Evolutionary conservation across 768 basidiomycete species (phyloP), one percentile per base, ranked within the genome.

Genomic region (Mycena kentingensis): DNA sequence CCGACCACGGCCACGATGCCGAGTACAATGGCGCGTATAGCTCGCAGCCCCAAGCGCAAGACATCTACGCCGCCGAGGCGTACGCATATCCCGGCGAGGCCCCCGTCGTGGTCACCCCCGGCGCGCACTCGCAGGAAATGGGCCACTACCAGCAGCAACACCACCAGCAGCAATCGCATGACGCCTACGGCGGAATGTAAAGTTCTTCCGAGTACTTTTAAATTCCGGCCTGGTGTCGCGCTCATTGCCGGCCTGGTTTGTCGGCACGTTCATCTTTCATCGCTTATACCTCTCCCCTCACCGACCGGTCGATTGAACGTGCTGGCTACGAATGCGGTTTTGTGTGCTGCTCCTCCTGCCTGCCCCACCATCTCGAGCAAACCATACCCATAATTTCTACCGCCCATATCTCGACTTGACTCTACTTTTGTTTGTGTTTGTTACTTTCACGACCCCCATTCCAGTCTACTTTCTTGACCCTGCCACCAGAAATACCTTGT

Each of bases 21-120:
- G 68, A 65, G 13, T 63, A 67, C 49, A 65, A 64, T 19, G 74
- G 73, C 25, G 66, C 70, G 7, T 78, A 76, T 60, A 73, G 73
- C 58, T 67, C 73, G 2, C 65, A 78, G 46, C 75, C 77, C 5
- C 70, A 72, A 46, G 54, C 55, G 6, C 74, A 77, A 57, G 58
- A 54, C 3, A 52, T 68, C 15, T 77, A 76, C 58, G 73, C 77
- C 48, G 63, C 72, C 16, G 76, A 79, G 47, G 73, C 72, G 0
- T 79, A 77, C 58, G 73, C 73, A 3, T 72, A 71, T 18, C 77
- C 75, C 47, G 72, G 62, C 21, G 60, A 70, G 6, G 74, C 74
- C 51, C 62, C 68, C 8, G 57, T 64, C 21, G 53, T 52, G 67
- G 71, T 55, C 68, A 74, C 51, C 72, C 63, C 22, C 60, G 70